phyloP scores from a whole-genome alignment of 176 grass and related monocot genomes.

The Paspalum vaginatum region DNA sequence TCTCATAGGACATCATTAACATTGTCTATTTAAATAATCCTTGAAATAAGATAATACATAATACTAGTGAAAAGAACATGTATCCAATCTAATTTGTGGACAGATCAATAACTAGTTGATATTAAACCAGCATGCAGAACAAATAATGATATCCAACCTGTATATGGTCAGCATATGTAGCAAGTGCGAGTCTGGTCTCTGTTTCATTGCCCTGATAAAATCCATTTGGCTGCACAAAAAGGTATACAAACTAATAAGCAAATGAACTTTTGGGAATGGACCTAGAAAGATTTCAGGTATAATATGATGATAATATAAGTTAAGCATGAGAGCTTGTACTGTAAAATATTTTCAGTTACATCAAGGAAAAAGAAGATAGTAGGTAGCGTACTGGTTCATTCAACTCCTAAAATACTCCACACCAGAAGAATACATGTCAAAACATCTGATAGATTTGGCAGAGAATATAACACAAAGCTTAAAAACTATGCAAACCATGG shows the following conservation, averaged over 20 bases:
- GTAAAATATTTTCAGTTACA: not conserved
- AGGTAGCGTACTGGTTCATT: constrained; percentile 13
- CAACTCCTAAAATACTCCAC: not conserved
- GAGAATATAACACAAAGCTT: not conserved
- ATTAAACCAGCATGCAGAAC: constrained; percentile 4
- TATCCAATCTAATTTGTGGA: constrained; percentile 22
- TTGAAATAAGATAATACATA: constrained; percentile 18
- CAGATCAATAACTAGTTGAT: not conserved
- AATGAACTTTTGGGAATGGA: not conserved
- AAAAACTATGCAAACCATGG: not conserved
- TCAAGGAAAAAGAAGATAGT: not conserved
- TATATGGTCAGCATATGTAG: constrained; percentile 76
- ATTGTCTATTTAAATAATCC: not conserved
- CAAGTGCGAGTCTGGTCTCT: constrained; percentile 60
- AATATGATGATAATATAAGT: not conserved
- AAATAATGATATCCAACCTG: constrained; percentile 60
- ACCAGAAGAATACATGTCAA: not conserved
- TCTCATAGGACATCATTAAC: not conserved
- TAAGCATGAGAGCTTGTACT: not conserved
- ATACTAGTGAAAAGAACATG: constrained; percentile 1
- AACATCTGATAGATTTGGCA: not conserved
- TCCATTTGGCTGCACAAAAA: constrained; percentile 79
- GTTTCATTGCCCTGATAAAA: constrained; percentile 83
- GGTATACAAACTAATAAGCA: constrained; percentile 27
- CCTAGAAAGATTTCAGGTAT: constrained; percentile 13